phyloP scores from a whole-genome alignment of 129 eudicot genomes.

The Helichrysum umbraculigerum region DNA sequence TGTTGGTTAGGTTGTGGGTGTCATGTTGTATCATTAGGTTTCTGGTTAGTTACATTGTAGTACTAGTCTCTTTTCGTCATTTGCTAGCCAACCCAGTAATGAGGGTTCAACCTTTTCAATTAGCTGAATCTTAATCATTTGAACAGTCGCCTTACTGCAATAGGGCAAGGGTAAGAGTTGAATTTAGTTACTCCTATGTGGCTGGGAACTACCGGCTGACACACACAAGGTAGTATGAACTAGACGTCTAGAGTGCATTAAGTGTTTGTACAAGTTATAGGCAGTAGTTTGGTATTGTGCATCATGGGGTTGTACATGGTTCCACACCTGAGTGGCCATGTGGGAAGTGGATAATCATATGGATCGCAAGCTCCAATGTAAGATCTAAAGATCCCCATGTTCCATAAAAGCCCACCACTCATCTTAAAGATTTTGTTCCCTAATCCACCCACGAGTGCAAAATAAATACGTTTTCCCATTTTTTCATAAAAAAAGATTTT shows the following conservation, averaged over 20 bases:
- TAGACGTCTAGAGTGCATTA: background rate
- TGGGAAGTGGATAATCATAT: conserved; percentile 27
- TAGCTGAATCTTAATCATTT: background rate
- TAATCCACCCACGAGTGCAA: background rate
- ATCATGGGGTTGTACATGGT: conserved; percentile 20
- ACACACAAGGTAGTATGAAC: background rate
- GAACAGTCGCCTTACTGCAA: background rate
- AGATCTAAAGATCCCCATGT: conserved; percentile 28
- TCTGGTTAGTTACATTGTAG: too few relatives aligned
- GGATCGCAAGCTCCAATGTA: conserved; percentile 23
- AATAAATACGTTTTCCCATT: background rate
- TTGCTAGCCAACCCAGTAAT: background rate
- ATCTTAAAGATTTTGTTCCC: conserved; percentile 22
- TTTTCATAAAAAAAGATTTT: conserved; percentile 12
- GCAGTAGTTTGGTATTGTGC: background rate
- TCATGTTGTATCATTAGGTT: background rate
- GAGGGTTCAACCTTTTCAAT: background rate
- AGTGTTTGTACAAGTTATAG: conserved; percentile 4
- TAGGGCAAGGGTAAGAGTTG: background rate
- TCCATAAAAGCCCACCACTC: conserved; percentile 21
- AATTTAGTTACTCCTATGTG: background rate
- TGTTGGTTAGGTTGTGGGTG: background rate
- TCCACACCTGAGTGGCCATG: conserved; percentile 26
- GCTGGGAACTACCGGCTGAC: background rate
- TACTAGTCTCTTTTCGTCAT: too few relatives aligned